These are phyloP conservation scores for Rhodocollybia butyracea DNA, from an alignment of 768 basidiomycete genomes.

Conservation along the genomic window DNA sequence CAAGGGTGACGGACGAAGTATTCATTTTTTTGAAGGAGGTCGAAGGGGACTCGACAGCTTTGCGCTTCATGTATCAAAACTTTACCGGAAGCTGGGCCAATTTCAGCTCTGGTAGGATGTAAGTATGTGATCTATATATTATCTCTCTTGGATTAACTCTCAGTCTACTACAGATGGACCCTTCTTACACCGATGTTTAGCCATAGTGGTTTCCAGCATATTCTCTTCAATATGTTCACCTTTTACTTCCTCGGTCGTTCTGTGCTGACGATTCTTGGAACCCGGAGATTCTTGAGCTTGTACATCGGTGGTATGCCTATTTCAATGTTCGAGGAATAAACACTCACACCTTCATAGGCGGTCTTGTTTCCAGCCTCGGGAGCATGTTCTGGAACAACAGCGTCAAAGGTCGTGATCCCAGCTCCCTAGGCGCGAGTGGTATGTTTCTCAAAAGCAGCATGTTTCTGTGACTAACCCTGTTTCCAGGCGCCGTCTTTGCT, in stretches of 20 bases:
- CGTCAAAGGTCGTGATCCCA: conserved; percentile 30
- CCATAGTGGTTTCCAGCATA: conserved; percentile 56
- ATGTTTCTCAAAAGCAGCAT: conserved; percentile 14
- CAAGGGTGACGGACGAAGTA: conserved; percentile 1
- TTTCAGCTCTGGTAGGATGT: conserved; percentile 64
- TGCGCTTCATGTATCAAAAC: conserved; percentile 54
- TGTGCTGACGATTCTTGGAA: conserved; percentile 62
- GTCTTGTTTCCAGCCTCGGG: conserved; percentile 50
- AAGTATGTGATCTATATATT: conserved; percentile 20
- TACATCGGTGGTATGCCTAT: conserved; percentile 62
- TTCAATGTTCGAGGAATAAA: background rate
- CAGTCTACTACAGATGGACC: conserved; percentile 59
- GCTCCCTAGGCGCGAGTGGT: conserved; percentile 76
- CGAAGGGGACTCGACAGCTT: conserved; percentile 35
- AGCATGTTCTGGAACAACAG: conserved; percentile 47
- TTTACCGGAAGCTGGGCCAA: conserved; percentile 64
- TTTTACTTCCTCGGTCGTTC: conserved; percentile 74
- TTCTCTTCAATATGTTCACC: conserved; percentile 74
- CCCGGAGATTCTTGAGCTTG: conserved; percentile 61
- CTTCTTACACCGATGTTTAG: conserved; percentile 70
- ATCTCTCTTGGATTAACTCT: conserved; percentile 11
- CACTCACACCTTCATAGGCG: conserved; percentile 41
- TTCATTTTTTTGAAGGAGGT: conserved; percentile 25
- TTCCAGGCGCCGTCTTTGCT: conserved; percentile 66
- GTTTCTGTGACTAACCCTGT: background rate